phyloP scores from a whole-genome alignment of 2,329 filamentous ascomycete species.

The Pseudogymnoascus sp. region DNA sequence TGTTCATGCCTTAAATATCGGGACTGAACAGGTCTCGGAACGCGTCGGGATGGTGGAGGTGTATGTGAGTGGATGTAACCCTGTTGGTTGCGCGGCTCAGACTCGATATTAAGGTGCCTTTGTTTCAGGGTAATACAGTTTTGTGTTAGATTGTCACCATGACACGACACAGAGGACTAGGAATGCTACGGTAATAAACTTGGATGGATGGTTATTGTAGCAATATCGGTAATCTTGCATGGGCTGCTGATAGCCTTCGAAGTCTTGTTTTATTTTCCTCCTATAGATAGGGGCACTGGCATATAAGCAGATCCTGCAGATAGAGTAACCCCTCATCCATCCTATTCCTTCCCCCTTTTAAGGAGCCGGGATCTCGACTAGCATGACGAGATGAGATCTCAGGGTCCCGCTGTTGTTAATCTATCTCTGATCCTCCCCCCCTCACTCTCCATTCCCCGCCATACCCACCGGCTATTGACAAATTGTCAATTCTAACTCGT shows the following conservation, averaged over 20 bases:
- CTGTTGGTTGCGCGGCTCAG: background rate
- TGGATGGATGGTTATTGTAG: background rate
- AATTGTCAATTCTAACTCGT: background rate
- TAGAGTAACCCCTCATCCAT: background rate
- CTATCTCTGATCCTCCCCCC: background rate
- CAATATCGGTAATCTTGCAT: background rate
- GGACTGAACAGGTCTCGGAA: background rate
- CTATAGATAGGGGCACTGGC: background rate
- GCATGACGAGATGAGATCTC: background rate
- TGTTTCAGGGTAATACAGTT: background rate
- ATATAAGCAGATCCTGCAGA: background rate
- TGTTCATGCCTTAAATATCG: background rate
- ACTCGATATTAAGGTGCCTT: background rate
- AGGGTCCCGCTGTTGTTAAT: background rate
- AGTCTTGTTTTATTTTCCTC: background rate
- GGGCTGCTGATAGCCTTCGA: background rate
- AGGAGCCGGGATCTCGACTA: background rate
- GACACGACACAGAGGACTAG: background rate
- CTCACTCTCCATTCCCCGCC: background rate
- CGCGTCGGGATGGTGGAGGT: background rate
- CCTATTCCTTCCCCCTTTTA: background rate
- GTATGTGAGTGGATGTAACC: background rate
- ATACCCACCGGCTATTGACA: background rate
- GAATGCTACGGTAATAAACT: background rate
- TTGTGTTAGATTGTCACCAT: background rate